Evolutionary conservation across 2,329 filamentous ascomycete genomes (phyloP).

Genomic region (Cercospora sojina): DNA sequence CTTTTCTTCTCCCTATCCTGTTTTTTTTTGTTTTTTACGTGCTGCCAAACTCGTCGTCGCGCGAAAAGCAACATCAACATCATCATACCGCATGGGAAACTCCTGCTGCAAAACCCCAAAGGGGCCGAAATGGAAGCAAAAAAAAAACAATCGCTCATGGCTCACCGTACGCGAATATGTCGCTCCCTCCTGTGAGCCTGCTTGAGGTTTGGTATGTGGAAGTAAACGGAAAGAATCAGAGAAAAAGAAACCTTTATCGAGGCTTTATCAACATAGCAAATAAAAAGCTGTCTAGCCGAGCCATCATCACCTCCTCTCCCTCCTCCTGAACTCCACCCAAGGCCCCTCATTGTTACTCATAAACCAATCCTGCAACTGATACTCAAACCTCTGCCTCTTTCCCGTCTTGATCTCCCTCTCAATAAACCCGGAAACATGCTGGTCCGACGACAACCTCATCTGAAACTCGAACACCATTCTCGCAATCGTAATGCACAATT

Average conservation of each 20-base stretch:
- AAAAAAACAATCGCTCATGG: background rate
- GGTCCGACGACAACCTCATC: constrained; percentile 26
- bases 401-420: constrained; percentile 55
- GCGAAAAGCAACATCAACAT: too few species aligned
- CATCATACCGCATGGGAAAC: background rate
- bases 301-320: constrained; percentile 6
- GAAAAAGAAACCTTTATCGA: too few species aligned
- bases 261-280: background rate
- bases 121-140: background rate
- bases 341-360: constrained; percentile 71
- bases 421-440: constrained; percentile 55
- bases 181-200: too few species aligned
- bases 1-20: too few species aligned
- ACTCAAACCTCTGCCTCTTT: constrained; percentile 59
- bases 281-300: background rate
- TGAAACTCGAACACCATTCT: constrained; percentile 31
- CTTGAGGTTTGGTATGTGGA: too few species aligned
- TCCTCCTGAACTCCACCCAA: constrained; percentile 55
- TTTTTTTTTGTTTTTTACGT: too few species aligned
- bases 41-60: too few species aligned
- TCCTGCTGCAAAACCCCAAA: background rate
- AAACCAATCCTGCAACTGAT: constrained; percentile 70
- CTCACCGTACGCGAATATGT: too few species aligned
- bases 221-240: too few species aligned
- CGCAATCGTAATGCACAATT: constrained; percentile 30